These are phyloP conservation scores for Sphagnum fallax DNA, from an alignment of 228 moss, liverwort and hornwort genomes.

Conservation along the genomic window DNA sequence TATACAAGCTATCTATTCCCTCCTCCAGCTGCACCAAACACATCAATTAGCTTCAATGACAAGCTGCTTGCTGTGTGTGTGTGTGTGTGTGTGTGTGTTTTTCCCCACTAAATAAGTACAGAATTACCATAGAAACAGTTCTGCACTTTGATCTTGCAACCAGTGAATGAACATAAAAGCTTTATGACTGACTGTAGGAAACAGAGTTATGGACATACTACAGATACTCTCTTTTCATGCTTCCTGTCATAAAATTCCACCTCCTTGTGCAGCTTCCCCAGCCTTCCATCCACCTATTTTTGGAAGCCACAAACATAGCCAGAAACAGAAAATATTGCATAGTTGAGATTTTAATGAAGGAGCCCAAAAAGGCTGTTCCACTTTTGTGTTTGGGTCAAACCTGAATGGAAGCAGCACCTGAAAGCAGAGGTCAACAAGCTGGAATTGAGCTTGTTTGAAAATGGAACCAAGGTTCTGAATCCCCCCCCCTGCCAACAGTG, in stretches of 20 bases:
- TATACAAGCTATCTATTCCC: conserved; percentile 50
- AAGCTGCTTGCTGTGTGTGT: background rate
- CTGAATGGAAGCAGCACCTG: conserved; percentile 30
- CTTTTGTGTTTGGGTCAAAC: background rate
- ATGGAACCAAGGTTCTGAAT: conserved; percentile 49
- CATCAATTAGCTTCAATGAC: background rate
- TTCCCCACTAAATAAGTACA: background rate
- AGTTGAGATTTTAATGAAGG: background rate
- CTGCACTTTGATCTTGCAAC: background rate
- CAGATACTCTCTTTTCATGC: conserved; percentile 48
- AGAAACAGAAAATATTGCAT: background rate
- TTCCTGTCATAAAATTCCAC: conserved; percentile 51
- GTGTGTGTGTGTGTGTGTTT: too few relatives aligned
- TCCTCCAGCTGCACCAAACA: conserved; percentile 47
- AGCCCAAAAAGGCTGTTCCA: background rate
- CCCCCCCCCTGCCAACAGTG: conserved; percentile 64
- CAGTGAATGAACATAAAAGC: background rate
- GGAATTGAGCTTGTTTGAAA: conserved; percentile 49
- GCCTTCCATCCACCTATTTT: conserved; percentile 46
- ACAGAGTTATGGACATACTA: conserved; percentile 34
- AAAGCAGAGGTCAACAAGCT: conserved; percentile 51
- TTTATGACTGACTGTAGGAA: conserved; percentile 14
- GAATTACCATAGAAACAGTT: background rate
- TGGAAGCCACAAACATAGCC: background rate
- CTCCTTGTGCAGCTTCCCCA: conserved; percentile 54